Evolutionary conservation across 2,329 filamentous ascomycete genomes (phyloP).

Genomic region (Orbilia brochopaga): DNA sequence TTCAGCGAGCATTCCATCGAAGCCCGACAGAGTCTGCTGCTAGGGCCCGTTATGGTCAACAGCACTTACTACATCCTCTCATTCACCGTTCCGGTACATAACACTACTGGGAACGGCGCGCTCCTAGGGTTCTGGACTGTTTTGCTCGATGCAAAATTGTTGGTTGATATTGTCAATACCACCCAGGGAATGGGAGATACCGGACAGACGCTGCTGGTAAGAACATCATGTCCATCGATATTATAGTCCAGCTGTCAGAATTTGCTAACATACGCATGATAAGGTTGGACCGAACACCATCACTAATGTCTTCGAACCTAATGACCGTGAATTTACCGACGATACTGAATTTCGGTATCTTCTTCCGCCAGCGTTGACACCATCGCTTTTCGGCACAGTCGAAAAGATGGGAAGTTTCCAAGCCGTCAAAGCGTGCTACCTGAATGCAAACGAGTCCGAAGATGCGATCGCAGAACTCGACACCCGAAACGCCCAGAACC

Average conservation of each 20-base stretch:
- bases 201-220: conserved; percentile 54
- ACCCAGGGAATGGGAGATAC: conserved; percentile 53
- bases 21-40: conserved; percentile 67
- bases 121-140: conserved; percentile 44
- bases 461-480: conserved; percentile 48
- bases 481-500: conserved; percentile 74
- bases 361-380: conserved; percentile 36
- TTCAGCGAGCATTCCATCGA: conserved; percentile 57
- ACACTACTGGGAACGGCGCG: conserved; percentile 61
- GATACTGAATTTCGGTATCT: conserved; percentile 37
- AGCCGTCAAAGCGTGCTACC: conserved; percentile 48
- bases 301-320: conserved; percentile 28
- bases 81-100: conserved; percentile 78
- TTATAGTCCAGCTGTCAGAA: conserved; percentile 13
- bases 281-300: conserved; percentile 41
- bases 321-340: conserved; percentile 40
- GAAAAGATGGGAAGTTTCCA: conserved; percentile 49
- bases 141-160: conserved; percentile 43
- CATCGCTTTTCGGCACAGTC: conserved; percentile 33
- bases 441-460: conserved; percentile 29
- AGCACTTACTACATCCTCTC: conserved; percentile 76
- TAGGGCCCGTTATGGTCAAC: conserved; percentile 78
- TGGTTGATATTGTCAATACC: conserved; percentile 53
- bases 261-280: conserved; percentile 4
- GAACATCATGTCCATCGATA: conserved; percentile 19